A percentile compares a stretch with the other conserved stretches of the same genome.
These are phyloP conservation scores for Leccinellum luteum DNA, from an alignment of 768 basidiomycete species.

Conservation along the genomic window DNA sequence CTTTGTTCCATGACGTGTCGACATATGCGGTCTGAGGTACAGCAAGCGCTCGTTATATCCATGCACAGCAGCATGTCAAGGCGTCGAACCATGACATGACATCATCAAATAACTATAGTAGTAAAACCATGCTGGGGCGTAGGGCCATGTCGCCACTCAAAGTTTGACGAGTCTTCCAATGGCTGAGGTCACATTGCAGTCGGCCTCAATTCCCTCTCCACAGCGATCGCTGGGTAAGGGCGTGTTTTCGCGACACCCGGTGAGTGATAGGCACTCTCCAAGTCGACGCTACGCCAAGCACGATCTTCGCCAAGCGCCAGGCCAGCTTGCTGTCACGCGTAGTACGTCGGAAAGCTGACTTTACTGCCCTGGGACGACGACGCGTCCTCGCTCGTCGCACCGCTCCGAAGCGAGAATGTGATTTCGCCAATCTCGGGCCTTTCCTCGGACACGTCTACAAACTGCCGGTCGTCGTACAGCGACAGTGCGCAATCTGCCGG, in stretches of 20 bases:
- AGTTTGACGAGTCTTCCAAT: neutral
- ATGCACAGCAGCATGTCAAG: neutral
- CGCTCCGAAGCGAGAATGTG: conserved; percentile 16
- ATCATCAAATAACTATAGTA: neutral
- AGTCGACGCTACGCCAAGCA: neutral
- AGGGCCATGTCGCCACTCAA: neutral
- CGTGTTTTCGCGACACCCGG: neutral
- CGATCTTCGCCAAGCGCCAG: too few species aligned
- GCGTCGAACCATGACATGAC: conserved; percentile 1
- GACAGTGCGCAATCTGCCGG: conserved; percentile 22
- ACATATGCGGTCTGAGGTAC: neutral
- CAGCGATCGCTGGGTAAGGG: too few species aligned
- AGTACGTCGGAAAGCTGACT: neutral
- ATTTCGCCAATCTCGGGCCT: conserved; percentile 22
- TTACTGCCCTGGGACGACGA: neutral
- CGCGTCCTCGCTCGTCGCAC: neutral
- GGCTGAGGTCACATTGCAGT: neutral
- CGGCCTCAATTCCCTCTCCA: neutral
- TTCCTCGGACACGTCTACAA: conserved; percentile 15
- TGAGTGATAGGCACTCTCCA: neutral
- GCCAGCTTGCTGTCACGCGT: neutral
- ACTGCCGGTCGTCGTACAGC: conserved; percentile 14
- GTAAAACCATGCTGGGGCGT: neutral
- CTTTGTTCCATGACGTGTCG: neutral
- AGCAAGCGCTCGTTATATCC: neutral